Base-by-base conservation (phyloP, 2,329 filamentous ascomycete species). In the Fusarium sp. region DNA sequence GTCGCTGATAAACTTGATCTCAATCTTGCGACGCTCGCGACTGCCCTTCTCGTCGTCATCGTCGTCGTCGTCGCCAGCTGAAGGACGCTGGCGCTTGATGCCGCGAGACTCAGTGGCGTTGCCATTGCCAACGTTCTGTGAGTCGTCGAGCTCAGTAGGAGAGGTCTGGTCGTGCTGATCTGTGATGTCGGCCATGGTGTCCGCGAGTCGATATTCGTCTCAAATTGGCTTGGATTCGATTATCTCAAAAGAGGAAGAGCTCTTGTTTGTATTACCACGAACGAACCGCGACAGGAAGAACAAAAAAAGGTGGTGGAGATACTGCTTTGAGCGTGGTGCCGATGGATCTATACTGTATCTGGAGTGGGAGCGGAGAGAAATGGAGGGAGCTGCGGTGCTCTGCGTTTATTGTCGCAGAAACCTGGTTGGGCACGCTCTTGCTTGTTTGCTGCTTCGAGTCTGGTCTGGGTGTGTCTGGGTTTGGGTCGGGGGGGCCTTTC, bases 1-100 rank as follows among this genome's bases (percentile, higher is more conserved):
- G 86, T 99, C 96, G 85, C 95, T 96, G 85, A 99, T 99, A 87
- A 99, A 99, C 90, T 99, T 99, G 87, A 99, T 99, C 86, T 99
- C 96, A 80, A 99, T 99, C 93, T 99, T 99, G 86, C 96, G 92
- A 82, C 96, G 93, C 90, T 98, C 96, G 85, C 96, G 95, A 81
- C 95, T 95, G 73, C 94, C 94, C 91, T 98, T 98, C 84, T 98
- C 96, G 79, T 97, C 95, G 78, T 98, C 95, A 75, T 98, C 96
- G 75, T 98, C 96, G 77, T 98, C 96, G 82, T 98, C 96, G 82
- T 98, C 96, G 80, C 92, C 91, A 60, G 91, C 89, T 78, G 93
- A 92, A 73, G 93, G 91, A 81, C 96, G 94, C 83, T 89, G 90
- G 79, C 96, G 95, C 89, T 98, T 98, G 85, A 95, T 90, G 83